A percentile compares a stretch with the other conserved stretches of the same genome.
Conservation (phyloP, 768 basidiomycete genomes). For the Mycena vulgaris region DNA sequence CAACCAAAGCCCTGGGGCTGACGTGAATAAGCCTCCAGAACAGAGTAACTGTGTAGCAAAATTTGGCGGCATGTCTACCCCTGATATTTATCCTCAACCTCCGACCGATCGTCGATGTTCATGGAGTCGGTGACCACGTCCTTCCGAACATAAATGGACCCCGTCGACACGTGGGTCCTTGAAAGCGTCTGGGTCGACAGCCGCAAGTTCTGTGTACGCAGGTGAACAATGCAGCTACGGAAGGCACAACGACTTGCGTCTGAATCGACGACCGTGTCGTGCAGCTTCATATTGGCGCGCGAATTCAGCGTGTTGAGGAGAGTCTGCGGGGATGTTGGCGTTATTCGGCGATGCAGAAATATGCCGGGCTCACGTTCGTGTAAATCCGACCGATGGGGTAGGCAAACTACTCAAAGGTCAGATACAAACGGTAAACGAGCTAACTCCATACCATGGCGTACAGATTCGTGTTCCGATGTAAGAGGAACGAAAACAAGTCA, state of each 20-base stretch:
- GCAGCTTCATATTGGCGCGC: constrained; percentile 38
- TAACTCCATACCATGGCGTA: constrained; percentile 44
- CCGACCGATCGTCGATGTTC: constrained; percentile 21
- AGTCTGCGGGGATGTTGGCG: constrained; percentile 39
- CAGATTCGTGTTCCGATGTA: constrained; percentile 44
- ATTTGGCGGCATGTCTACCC: neutral
- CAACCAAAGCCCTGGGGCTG: too few relatives aligned
- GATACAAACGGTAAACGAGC: neutral
- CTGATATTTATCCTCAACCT: constrained; percentile 32
- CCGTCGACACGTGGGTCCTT: constrained; percentile 3
- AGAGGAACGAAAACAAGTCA: constrained; percentile 48
- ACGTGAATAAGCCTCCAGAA: too few relatives aligned
- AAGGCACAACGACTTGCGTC: constrained; percentile 6
- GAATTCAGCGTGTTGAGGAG: constrained; percentile 47
- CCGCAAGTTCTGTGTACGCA: constrained; percentile 25
- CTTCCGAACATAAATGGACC: constrained; percentile 31
- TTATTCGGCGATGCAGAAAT: neutral
- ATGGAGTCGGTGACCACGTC: constrained; percentile 35
- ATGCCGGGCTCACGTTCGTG: constrained; percentile 47
- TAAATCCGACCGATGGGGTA: constrained; percentile 55
- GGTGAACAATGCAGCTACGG: neutral
- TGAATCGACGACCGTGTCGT: constrained; percentile 28
- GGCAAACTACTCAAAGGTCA: constrained; percentile 39
- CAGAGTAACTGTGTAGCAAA: too few relatives aligned
- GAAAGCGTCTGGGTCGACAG: constrained; percentile 17